A percentile compares a stretch with the other conserved stretches of the same genome.
Evolutionary conservation across 1,284 basidiomycete species (phyloP).

Genomic region (Trichosporon sp.): DNA sequence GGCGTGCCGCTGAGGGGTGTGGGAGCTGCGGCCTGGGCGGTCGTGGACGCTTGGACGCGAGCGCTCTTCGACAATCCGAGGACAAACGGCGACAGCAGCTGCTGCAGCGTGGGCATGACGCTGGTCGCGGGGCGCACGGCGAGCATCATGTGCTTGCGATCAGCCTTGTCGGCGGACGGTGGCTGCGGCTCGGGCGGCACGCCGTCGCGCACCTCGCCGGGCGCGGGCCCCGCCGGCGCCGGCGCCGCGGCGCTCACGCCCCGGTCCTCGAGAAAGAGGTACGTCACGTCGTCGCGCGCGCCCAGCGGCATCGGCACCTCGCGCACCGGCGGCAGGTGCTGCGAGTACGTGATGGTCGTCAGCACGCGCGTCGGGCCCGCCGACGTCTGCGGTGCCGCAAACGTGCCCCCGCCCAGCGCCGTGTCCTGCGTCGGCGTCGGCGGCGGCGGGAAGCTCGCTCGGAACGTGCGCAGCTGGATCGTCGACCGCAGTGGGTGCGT

Average conservation of each 20-base stretch:
- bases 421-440: background rate
- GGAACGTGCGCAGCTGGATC: constrained; percentile 40
- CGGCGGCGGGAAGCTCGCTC: constrained; percentile 25
- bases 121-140: constrained; percentile 32
- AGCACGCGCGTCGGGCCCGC: constrained; percentile 24
- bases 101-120: constrained; percentile 38
- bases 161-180: background rate
- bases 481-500: constrained; percentile 31
- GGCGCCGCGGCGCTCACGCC: constrained; percentile 10
- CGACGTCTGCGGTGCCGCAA: constrained; percentile 8
- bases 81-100: constrained; percentile 40
- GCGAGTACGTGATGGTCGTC: constrained; percentile 32
- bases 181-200: background rate
- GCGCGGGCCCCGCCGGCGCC: background rate
- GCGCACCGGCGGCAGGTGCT: constrained; percentile 18
- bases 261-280: constrained; percentile 41
- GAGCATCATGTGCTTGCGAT: constrained; percentile 10
- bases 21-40: constrained; percentile 30
- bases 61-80: constrained; percentile 42
- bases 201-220: background rate
- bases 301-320: constrained; percentile 18
- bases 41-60: constrained; percentile 36
- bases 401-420: background rate
- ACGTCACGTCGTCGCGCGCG: constrained; percentile 32
- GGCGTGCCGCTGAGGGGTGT: constrained; percentile 35